Evolutionary conservation across 1,139 yeast genomes (phyloP).

Genomic region (Kazachstania sp.): DNA sequence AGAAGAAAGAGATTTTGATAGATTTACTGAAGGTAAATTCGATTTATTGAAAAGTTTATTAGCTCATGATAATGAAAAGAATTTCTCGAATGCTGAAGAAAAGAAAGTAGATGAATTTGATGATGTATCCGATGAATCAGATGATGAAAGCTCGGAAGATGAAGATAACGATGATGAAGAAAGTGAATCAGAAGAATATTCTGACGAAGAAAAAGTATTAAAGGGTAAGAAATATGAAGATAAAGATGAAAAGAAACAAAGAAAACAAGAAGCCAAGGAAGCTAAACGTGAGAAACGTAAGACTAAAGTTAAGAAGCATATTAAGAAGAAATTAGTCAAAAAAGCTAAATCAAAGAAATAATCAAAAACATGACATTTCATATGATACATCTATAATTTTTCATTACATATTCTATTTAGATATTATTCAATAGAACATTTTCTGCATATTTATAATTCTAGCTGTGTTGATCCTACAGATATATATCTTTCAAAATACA

Average conservation of each 20-base stretch:
- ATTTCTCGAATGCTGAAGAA: constrained; percentile 25
- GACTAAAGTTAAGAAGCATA: constrained; percentile 83
- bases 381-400: neutral
- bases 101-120: constrained; percentile 22
- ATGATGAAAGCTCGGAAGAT: constrained; percentile 28
- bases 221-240: constrained; percentile 78
- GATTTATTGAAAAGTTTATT: constrained; percentile 63
- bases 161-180: constrained; percentile 29
- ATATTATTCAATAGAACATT: neutral
- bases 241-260: constrained; percentile 71
- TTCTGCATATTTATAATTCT: too few relatives aligned
- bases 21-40: constrained; percentile 72
- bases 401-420: neutral
- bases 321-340: constrained; percentile 69
- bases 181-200: constrained; percentile 32
- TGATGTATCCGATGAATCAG: constrained; percentile 17
- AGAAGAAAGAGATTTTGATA: constrained; percentile 82
- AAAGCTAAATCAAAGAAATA: constrained; percentile 37
- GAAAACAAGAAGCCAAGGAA: constrained; percentile 77
- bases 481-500: too few relatives aligned
- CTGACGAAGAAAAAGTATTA: constrained; percentile 34
- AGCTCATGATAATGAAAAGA: constrained; percentile 32
- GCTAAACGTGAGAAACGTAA: constrained; percentile 83
- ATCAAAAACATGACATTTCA: neutral
- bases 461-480: too few relatives aligned